Percentiles rank a stretch among this genome's conserved stretches.
Evolutionary conservation across 1,284 basidiomycete species (phyloP).

Genomic region (Malassezia equina): DNA sequence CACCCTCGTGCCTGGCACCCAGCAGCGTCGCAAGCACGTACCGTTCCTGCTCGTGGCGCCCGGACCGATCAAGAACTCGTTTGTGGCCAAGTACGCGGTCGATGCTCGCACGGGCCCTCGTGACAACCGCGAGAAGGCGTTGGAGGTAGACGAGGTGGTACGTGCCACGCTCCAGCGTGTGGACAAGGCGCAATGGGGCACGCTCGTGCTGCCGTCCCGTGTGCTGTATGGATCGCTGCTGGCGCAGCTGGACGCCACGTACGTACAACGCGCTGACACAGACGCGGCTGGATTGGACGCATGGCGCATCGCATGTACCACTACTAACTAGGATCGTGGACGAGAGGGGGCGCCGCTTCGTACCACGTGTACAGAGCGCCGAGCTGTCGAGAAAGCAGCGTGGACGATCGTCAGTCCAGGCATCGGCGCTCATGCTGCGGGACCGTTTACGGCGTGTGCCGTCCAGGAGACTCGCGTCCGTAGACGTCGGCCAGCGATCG

Average conservation of each 20-base stretch:
- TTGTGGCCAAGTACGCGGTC: slow-evolving; percentile 19
- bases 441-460: neutral
- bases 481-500: neutral
- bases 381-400: neutral
- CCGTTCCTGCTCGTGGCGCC: slow-evolving; percentile 38
- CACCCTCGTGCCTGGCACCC: neutral
- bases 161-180: slow-evolving; percentile 1
- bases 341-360: neutral
- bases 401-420: neutral
- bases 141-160: slow-evolving; percentile 9
- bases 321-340: neutral
- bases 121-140: slow-evolving; percentile 10
- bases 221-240: slow-evolving; percentile 6
- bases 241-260: slow-evolving; percentile 7
- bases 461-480: neutral
- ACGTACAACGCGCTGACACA: slow-evolving; percentile 3
- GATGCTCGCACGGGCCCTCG: slow-evolving; percentile 13
- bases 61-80: slow-evolving; percentile 39
- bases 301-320: slow-evolving; percentile 9
- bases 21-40: slow-evolving; percentile 20
- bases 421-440: neutral
- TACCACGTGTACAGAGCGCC: neutral
- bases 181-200: slow-evolving; percentile 6
- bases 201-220: slow-evolving; percentile 10
- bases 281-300: neutral